Percentiles rank a stretch among this genome's conserved stretches.
These are phyloP conservation scores for Populus hybrid DNA, from an alignment of 441 rosid genomes.

Conservation along the genomic window DNA sequence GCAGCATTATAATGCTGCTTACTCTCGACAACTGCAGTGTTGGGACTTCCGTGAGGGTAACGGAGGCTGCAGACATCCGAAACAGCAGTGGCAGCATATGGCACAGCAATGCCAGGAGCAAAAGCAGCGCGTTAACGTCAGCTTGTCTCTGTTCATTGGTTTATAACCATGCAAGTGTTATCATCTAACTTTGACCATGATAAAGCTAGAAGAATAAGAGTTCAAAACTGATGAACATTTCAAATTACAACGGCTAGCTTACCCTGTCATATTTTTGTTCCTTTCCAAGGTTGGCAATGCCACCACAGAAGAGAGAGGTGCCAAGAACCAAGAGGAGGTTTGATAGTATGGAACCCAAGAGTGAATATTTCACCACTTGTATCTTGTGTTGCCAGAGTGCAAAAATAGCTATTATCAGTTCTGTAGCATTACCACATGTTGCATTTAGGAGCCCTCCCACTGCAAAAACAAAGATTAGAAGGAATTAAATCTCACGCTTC, in stretches of 20 bases:
- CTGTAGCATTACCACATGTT: conserved; percentile 95
- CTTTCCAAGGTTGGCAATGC: conserved; percentile 54
- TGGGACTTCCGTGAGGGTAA: conserved; percentile 27
- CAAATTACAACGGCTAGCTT: conserved; percentile 1
- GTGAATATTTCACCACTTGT: conserved; percentile 77
- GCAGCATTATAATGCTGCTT: conserved; percentile 68
- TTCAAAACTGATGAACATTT: not conserved
- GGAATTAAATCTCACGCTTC: not conserved
- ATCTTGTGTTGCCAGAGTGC: conserved; percentile 64
- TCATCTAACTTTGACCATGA: not conserved
- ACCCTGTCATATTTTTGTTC: conserved; percentile 82
- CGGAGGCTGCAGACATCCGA: conserved; percentile 27
- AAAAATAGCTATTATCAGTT: conserved; percentile 78
- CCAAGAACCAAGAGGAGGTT: conserved; percentile 89
- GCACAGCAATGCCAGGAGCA: conserved; percentile 68
- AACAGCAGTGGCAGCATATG: conserved; percentile 64
- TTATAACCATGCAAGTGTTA: not conserved
- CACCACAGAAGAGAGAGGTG: conserved; percentile 83
- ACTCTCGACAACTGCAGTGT: conserved; percentile 63
- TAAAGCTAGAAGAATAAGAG: too few species aligned
- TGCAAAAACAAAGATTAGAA: conserved; percentile 20
- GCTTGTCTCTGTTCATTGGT: conserved; percentile 60
- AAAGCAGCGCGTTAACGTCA: conserved; percentile 64
- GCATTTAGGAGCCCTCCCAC: conserved; percentile 94
- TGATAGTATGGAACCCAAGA: conserved; percentile 84